Base-by-base conservation (phyloP, 2,329 filamentous ascomycete genomes). In the Stagonosporopsis chrysanthemi region DNA sequence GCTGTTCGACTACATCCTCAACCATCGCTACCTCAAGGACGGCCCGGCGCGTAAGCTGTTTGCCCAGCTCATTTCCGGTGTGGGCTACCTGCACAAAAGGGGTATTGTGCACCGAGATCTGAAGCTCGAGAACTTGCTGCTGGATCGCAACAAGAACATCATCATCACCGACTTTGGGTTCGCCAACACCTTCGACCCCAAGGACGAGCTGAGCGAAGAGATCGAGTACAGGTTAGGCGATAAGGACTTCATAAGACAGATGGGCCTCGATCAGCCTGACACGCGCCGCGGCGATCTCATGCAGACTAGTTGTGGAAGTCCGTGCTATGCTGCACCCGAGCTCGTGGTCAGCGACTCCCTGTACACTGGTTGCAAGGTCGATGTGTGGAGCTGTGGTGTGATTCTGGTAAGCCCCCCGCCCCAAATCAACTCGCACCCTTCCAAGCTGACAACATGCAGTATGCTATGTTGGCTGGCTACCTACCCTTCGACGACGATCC, bases 81-180 rank as follows among this genome's bases (percentile, higher is more conserved):
- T 99, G 11, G 95, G 95, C 33, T 99, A 99, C 78, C 82, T 99
- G 56, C 95, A 99, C 80, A 97, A 97, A 78, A 98, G 97, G 80
- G 95, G 95, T 60, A 99, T 99, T 66, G 95, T 99, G 14, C 95
- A 99, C 76, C 89, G 95, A 70, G 95, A 99, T 79, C 80, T 99
- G 65, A 99, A 99, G 79, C 83, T 99, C 43, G 95, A 99, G 79
- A 99, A 99, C 73, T 77, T 99, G 69, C 84, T 99, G 35, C 84
- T 99, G 48, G 95, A 99, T 78, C 89, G 94, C 62, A 97, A 99
- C 74, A 90, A 92, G 62, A 99, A 99, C 81, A 98, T 99, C 72
- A 99, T 99, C 79, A 99, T 99, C 73, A 99, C 95, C 15, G 95
- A 99, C 79, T 99, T 99, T 78, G 95, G 95, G 17, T 99, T 99